These are phyloP conservation scores for Ogataea nakhonphanomensis DNA, from an alignment of 805 yeast genomes.

Conservation along the genomic window DNA sequence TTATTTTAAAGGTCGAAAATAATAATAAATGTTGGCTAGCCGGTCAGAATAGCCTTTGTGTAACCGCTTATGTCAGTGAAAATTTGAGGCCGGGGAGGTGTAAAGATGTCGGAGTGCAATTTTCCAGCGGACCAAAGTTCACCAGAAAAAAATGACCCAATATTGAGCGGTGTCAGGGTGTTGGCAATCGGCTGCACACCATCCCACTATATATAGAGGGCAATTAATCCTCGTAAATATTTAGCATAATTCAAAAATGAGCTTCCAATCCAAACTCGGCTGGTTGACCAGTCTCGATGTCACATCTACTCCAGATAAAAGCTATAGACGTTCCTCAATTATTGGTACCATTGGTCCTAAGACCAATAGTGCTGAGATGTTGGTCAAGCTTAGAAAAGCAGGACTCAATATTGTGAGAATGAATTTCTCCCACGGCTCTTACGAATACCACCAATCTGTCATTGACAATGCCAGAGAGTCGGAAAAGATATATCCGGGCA, in stretches of 20 bases:
- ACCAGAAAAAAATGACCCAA: constrained; percentile 9
- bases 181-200: constrained; percentile 3
- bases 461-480: constrained; percentile 95
- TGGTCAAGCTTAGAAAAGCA: constrained; percentile 88
- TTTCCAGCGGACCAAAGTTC: constrained; percentile 10
- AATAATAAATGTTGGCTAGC: constrained; percentile 2
- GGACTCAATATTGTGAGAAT: constrained; percentile 97
- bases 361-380: constrained; percentile 83
- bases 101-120: constrained; percentile 12
- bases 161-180: constrained; percentile 10
- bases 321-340: constrained; percentile 90
- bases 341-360: constrained; percentile 99
- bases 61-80: not conserved
- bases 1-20: constrained; percentile 3
- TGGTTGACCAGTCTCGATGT: constrained; percentile 84
- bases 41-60: not conserved
- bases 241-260: constrained; percentile 14
- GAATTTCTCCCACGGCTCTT: constrained; percentile 98
- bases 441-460: constrained; percentile 96
- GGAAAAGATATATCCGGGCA: constrained; percentile 84
- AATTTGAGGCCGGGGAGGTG: not conserved
- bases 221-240: not conserved
- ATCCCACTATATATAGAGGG: constrained; percentile 9
- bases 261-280: constrained; percentile 48
- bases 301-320: constrained; percentile 68